Conservation (phyloP, 257 asterid genomes). For the Primulina huaijiensis region DNA sequence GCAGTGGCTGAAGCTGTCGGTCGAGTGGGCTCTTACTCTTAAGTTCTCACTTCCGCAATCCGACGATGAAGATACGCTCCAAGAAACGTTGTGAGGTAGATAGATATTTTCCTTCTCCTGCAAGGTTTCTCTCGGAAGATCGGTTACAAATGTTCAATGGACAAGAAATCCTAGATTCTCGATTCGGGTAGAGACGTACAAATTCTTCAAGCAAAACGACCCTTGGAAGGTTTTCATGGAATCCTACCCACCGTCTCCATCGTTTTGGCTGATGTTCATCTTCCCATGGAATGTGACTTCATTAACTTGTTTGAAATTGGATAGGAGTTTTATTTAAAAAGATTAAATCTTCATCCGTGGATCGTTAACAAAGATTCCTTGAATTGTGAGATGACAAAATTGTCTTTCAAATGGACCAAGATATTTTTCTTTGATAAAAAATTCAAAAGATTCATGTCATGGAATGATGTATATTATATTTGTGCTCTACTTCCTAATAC, state of each 20-base stretch:
- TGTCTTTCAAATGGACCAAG: not conserved
- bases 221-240: not conserved
- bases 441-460: too few relatives aligned
- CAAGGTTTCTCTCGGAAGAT: slow-evolving; percentile 6
- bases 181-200: not conserved
- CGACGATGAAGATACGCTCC: slow-evolving; percentile 53
- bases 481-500: too few relatives aligned
- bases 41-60: slow-evolving; percentile 37
- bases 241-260: not conserved
- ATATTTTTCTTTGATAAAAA: too few relatives aligned
- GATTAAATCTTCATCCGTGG: not conserved
- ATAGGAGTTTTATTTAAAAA: not conserved
- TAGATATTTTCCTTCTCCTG: slow-evolving; percentile 3
- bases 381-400: not conserved
- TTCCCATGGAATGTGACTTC: not conserved
- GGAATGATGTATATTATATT: too few relatives aligned
- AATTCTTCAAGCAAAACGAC: not conserved
- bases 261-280: not conserved
- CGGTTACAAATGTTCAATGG: slow-evolving; percentile 10
- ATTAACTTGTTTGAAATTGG: not conserved
- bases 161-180: not conserved
- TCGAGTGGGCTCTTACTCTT: slow-evolving; percentile 34
- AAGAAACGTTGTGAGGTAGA: slow-evolving; percentile 40
- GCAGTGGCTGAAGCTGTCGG: slow-evolving; percentile 56
- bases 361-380: not conserved